These are phyloP conservation scores for Ophiorrhiza pumila DNA, from an alignment of 257 asterid genomes.

Conservation along the genomic window DNA sequence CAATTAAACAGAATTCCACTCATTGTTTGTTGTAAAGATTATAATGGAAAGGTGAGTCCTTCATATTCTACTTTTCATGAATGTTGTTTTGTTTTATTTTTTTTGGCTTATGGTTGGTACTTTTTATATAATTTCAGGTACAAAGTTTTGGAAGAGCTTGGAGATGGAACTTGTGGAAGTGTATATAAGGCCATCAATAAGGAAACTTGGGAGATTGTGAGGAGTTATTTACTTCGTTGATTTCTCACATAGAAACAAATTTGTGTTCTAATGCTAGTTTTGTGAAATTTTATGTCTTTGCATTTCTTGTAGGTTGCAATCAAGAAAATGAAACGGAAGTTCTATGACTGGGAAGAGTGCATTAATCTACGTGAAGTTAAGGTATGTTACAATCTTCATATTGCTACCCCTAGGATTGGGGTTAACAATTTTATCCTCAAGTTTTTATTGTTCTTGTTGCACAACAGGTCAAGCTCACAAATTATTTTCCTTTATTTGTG, in stretches of 20 bases:
- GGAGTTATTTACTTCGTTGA: slow-evolving; percentile 16
- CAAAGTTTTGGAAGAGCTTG: slow-evolving; percentile 76
- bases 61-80: slow-evolving; percentile 1
- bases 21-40: slow-evolving; percentile 32
- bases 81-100: slow-evolving; percentile 6
- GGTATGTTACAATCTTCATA: slow-evolving; percentile 37
- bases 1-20: slow-evolving; percentile 41
- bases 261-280: not conserved
- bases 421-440: not conserved
- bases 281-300: not conserved
- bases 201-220: slow-evolving; percentile 81
- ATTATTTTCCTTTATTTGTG: slow-evolving; percentile 17
- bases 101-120: slow-evolving; percentile 20
- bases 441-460: not conserved
- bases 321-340: slow-evolving; percentile 91
- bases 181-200: slow-evolving; percentile 84
- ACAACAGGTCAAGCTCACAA: slow-evolving; percentile 16
- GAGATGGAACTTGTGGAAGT: slow-evolving; percentile 88
- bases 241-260: slow-evolving; percentile 1
- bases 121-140: slow-evolving; percentile 48
- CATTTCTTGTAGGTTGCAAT: slow-evolving; percentile 70
- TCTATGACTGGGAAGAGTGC: slow-evolving; percentile 86
- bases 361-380: slow-evolving; percentile 82
- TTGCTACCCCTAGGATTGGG: not conserved
- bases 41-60: slow-evolving; percentile 71